These are phyloP conservation scores for Ramaria sp. DNA, from an alignment of 768 basidiomycete species.

Conservation along the genomic window DNA sequence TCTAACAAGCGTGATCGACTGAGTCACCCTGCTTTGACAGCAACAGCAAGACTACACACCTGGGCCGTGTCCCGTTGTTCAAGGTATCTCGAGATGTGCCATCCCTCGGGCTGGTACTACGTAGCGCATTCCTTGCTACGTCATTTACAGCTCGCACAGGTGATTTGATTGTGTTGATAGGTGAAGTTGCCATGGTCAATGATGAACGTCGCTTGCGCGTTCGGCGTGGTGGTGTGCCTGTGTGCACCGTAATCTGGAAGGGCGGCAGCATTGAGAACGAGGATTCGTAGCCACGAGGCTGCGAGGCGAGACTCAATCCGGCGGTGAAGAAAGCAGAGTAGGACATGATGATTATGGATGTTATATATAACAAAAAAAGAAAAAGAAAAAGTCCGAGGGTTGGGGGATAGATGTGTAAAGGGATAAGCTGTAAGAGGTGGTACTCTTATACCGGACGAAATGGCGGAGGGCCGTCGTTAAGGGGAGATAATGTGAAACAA, in stretches of 20 bases:
- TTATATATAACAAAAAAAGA: no score
- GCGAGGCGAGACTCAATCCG: neutral
- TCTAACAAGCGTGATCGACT: neutral
- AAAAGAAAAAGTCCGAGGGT: no score
- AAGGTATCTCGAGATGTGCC: neutral
- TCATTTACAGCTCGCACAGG: constrained; percentile 34
- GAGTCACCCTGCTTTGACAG: no score
- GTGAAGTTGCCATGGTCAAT: constrained; percentile 40
- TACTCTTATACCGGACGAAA: no score
- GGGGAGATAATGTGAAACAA: no score
- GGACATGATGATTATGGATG: neutral
- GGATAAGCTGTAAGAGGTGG: no score
- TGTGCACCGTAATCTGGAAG: neutral
- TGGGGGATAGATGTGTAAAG: no score
- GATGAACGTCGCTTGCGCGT: constrained; percentile 51
- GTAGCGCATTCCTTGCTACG: neutral
- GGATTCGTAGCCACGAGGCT: neutral
- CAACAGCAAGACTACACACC: neutral
- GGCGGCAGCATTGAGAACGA: no score
- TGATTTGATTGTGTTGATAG: constrained; percentile 48
- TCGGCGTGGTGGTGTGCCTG: neutral
- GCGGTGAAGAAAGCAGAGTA: constrained; percentile 1
- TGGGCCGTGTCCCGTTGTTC: neutral
- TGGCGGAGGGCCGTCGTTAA: no score
- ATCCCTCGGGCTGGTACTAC: neutral